These are phyloP conservation scores for Dichomitus squalens DNA, from an alignment of 1,284 basidiomycete genomes.

Conservation along the genomic window DNA sequence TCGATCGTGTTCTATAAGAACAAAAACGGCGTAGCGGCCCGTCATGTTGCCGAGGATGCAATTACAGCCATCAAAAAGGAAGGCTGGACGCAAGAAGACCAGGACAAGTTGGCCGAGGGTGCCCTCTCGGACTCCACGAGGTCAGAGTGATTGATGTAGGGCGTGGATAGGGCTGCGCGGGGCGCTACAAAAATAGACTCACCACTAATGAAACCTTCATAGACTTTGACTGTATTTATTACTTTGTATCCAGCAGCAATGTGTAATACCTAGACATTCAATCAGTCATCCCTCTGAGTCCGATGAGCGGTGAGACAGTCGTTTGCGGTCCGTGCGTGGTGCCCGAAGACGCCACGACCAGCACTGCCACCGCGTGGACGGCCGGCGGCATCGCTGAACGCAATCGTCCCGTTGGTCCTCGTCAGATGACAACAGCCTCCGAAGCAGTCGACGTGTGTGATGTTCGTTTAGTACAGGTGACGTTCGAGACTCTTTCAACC, in stretches of 20 bases:
- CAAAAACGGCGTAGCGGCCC: constrained; percentile 45
- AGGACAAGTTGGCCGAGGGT: constrained; percentile 19
- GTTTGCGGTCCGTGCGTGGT: no score
- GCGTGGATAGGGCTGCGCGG: neutral
- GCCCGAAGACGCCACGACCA: constrained; percentile 19
- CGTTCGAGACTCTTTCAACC: neutral
- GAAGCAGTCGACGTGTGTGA: neutral
- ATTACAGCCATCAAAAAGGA: constrained; percentile 21
- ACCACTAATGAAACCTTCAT: neutral
- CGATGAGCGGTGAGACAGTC: no score
- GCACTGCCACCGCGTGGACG: constrained; percentile 21
- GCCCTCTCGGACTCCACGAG: constrained; percentile 7
- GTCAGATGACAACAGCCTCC: constrained; percentile 15
- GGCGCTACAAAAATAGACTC: neutral
- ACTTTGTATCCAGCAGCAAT: neutral
- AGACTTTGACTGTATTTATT: neutral
- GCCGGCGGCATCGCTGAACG: constrained; percentile 9
- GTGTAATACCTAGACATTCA: neutral
- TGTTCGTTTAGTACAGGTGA: constrained; percentile 7
- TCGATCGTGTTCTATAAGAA: constrained; percentile 82
- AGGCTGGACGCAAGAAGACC: constrained; percentile 23
- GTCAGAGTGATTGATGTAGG: neutral
- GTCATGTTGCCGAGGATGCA: constrained; percentile 24
- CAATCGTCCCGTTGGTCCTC: neutral
- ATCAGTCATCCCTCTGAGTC: no score